Percentiles rank a stretch among this genome's conserved stretches.
Conservation (phyloP, 768 basidiomycete species). For the Amanita pallidorosea region DNA sequence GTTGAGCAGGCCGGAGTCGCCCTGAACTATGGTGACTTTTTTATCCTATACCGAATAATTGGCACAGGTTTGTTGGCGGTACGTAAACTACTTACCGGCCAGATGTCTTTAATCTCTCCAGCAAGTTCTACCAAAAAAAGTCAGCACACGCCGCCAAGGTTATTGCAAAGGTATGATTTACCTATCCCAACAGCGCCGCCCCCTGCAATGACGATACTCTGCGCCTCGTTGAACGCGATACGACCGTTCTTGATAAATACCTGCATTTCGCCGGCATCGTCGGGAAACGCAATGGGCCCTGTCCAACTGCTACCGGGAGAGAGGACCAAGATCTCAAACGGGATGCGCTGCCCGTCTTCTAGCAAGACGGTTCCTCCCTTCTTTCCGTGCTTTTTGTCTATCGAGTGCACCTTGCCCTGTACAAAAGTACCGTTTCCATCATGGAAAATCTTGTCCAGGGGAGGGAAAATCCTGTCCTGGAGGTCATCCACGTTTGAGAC, state of each 20-base stretch:
- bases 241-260: constrained; percentile 12
- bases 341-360: constrained; percentile 29
- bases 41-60: constrained; percentile 18
- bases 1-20: constrained; percentile 34
- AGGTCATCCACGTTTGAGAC: constrained; percentile 27
- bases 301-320: constrained; percentile 41
- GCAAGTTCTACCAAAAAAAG: constrained; percentile 13
- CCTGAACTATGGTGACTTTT: constrained; percentile 48
- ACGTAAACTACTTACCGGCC: constrained; percentile 13
- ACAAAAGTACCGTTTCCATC: constrained; percentile 32
- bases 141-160: neutral
- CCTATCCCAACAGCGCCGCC: constrained; percentile 31
- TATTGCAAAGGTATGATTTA: constrained; percentile 9
- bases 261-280: constrained; percentile 13
- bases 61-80: neutral
- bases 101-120: constrained; percentile 19
- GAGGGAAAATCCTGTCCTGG: constrained; percentile 23
- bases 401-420: constrained; percentile 18
- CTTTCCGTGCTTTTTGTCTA: constrained; percentile 13
- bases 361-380: constrained; percentile 34
- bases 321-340: constrained; percentile 44
- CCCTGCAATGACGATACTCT: constrained; percentile 27
- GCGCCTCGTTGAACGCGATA: constrained; percentile 20
- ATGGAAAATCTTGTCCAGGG: constrained; percentile 34
- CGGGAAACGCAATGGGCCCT: constrained; percentile 24